Evolutionary conservation across 2,329 filamentous ascomycete species (phyloP).

Genomic region (Neofusicoccum cordaticola): DNA sequence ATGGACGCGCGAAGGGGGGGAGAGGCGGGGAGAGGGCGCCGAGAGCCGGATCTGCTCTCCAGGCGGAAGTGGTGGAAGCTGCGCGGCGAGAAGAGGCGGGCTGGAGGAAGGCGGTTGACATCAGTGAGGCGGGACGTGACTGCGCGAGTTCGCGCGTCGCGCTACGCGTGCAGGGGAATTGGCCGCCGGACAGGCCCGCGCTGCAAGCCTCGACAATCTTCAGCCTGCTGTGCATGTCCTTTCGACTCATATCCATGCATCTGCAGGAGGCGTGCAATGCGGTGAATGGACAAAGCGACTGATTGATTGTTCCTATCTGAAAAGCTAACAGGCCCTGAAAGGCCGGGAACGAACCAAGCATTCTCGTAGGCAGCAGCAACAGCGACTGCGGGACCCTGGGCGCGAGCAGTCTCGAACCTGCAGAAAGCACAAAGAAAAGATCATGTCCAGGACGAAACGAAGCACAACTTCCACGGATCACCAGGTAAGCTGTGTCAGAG

Average conservation of each 20-base stretch:
- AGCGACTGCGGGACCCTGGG: too few species aligned
- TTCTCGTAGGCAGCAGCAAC: too few species aligned
- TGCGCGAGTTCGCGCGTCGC: conserved; percentile 11
- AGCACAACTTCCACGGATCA: conserved; percentile 9
- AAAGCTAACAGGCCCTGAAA: background rate
- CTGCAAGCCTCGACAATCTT: background rate
- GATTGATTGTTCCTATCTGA: background rate
- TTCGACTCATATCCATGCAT: background rate
- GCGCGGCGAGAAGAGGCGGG: background rate
- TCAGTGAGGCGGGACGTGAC: conserved; percentile 4
- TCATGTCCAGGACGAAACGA: conserved; percentile 15
- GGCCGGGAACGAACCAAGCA: too few species aligned
- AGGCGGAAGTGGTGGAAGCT: background rate
- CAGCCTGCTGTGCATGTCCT: background rate
- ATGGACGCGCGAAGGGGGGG: background rate
- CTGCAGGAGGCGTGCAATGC: background rate
- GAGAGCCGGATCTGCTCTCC: background rate
- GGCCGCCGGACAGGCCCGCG: background rate
- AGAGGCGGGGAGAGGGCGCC: too few species aligned
- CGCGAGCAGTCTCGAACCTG: too few species aligned
- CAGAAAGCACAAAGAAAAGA: background rate
- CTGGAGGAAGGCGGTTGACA: background rate
- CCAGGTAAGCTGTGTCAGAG: conserved; percentile 14
- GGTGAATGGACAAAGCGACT: background rate
- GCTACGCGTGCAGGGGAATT: conserved; percentile 3